Base-by-base conservation (phyloP, 208 protist species). In the Trypanosoma platydactyli region DNA sequence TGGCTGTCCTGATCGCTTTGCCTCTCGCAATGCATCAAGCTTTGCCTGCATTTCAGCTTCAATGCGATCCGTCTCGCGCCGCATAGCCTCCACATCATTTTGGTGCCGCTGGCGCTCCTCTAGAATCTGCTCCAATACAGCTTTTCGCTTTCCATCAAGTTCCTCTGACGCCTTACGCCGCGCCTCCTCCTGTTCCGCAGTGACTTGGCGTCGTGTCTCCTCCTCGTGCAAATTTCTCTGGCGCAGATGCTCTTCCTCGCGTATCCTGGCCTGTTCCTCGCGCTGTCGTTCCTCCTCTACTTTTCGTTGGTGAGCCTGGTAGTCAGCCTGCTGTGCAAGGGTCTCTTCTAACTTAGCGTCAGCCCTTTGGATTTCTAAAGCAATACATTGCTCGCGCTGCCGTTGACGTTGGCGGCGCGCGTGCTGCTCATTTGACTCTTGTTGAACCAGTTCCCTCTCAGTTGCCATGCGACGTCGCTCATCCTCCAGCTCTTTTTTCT, bases 21-120 rank as follows among this genome's bases (percentile, higher is more conserved):
- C 89, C 51, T 88, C 78, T 4, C 89, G 80, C 7, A 95, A 76
- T 13, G 86, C 86, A 51, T 95, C 86, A n/a, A 95, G 76, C 42
- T 92, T 95, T n/a, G 86, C 81, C 38, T 74, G 77, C 89, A 95
- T 95, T 63, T 91, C 89, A 5, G 83, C 83, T 57, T 92, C 89
- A 48, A 95, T 95, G 45, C 84, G 77, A 60, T 95, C 89, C 15
- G 89, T 92, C 60, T 95, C 86, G 13, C 68, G 73, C 45, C 89
- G 81, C 89, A 92, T 95, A 24, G 78, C 83, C 2, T 80, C 80
- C 49, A 92, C 74, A 44, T 91, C 83, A 41, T 86, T 79, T 71
- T 86, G 76, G 50, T 95, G 89, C 15, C 67, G 71, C 60, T 77
- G 59, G 25, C 86, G 71, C 61, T 91, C 89, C 48, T 77, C 46